Percentiles rank a stretch among this genome's conserved stretches.
Evolutionary conservation across 805 yeast genomes (phyloP).

Genomic region (Candida ovalis): DNA sequence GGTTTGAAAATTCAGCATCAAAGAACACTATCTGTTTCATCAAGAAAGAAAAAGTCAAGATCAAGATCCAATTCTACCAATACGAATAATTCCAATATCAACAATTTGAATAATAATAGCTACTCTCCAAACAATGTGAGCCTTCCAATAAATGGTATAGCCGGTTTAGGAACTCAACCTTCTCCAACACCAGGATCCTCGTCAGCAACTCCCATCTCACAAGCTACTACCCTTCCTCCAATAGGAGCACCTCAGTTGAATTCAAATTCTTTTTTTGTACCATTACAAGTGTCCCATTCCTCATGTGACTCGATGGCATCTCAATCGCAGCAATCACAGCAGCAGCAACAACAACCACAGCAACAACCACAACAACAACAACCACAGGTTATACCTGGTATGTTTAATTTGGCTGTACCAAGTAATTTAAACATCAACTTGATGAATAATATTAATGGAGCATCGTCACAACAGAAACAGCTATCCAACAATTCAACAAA

Average conservation of each 20-base stretch:
- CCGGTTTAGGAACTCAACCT: slow-evolving; percentile 15
- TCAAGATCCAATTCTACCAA: slow-evolving; percentile 26
- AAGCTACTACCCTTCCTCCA: not conserved
- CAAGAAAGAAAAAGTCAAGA: slow-evolving; percentile 25
- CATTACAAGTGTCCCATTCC: not conserved
- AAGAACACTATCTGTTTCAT: slow-evolving; percentile 17
- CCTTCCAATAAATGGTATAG: not conserved
- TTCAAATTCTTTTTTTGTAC: slow-evolving; percentile 8
- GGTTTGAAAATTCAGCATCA: slow-evolving; percentile 47
- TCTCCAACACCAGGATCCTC: slow-evolving; percentile 10
- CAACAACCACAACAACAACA: slow-evolving; percentile 8
- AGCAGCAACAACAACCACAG: slow-evolving; percentile 1
- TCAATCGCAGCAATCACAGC: slow-evolving; percentile 6
- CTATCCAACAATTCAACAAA: not conserved
- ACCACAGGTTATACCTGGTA: not conserved
- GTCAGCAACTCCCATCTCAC: slow-evolving; percentile 2
- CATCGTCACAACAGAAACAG: slow-evolving; percentile 1
- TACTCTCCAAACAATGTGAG: not conserved
- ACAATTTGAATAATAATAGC: slow-evolving; percentile 6
- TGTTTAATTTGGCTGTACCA: not conserved
- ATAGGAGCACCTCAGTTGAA: slow-evolving; percentile 6
- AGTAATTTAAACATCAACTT: not conserved
- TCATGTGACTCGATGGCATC: not conserved
- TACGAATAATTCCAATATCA: slow-evolving; percentile 6
- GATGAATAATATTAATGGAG: not conserved